Percentiles rank a stretch among this genome's conserved stretches.
These are phyloP conservation scores for Hypoxylon sp. DNA, from an alignment of 2,329 filamentous ascomycete genomes.

Conservation along the genomic window DNA sequence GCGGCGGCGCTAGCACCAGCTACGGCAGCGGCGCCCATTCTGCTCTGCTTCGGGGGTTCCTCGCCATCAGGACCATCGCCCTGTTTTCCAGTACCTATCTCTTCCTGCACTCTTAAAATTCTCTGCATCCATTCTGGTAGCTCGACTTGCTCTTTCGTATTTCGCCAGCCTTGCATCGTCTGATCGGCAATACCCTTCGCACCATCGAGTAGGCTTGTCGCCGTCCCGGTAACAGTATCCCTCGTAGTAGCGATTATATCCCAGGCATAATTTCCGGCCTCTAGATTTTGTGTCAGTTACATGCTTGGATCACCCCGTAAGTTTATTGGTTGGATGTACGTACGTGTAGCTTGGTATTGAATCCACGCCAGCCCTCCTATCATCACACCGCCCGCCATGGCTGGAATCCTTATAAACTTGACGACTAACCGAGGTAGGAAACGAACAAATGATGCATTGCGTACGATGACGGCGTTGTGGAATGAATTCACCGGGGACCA, in stretches of 20 bases:
- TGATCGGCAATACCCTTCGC: constrained; percentile 83
- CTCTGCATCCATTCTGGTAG: constrained; percentile 83
- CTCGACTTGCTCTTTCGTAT: constrained; percentile 82
- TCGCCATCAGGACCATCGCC: constrained; percentile 65
- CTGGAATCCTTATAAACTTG: constrained; percentile 89
- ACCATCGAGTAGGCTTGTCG: constrained; percentile 78
- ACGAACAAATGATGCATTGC: constrained; percentile 75
- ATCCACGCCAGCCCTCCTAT: constrained; percentile 91
- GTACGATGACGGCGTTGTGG: constrained; percentile 80
- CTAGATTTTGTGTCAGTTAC: constrained; percentile 49
- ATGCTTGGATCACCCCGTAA: neutral
- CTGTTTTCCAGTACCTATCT: constrained; percentile 64
- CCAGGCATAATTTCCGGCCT: constrained; percentile 68
- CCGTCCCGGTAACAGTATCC: constrained; percentile 78
- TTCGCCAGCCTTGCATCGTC: constrained; percentile 84
- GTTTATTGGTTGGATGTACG: constrained; percentile 56
- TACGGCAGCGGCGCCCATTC: constrained; percentile 72
- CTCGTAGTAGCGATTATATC: constrained; percentile 82
- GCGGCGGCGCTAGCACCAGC: constrained; percentile 81
- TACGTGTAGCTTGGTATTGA: constrained; percentile 94
- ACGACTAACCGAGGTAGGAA: constrained; percentile 88
- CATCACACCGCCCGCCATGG: constrained; percentile 90
- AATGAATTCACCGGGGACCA: constrained; percentile 88
- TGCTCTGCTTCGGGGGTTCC: constrained; percentile 72
- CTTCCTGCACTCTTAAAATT: constrained; percentile 74